Percentiles rank a stretch among this genome's conserved stretches.
phyloP scores from a whole-genome alignment of 768 basidiomycete species.

The Suillus plorans region DNA sequence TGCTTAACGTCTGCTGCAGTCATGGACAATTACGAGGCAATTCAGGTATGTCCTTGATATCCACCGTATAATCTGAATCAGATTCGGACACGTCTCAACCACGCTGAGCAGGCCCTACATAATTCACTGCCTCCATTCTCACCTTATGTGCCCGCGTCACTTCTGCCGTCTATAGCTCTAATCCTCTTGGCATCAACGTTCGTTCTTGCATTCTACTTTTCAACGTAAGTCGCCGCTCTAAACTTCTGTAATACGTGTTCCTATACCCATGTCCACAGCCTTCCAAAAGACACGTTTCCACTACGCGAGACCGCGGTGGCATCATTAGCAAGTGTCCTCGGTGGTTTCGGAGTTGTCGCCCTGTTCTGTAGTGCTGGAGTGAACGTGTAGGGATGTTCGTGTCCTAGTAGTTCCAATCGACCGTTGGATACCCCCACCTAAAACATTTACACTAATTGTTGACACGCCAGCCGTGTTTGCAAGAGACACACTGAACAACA shows the following conservation, averaged over 20 bases:
- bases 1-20: constrained; percentile 18
- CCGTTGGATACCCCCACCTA: neutral
- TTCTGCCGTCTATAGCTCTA: constrained; percentile 76
- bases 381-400: constrained; percentile 54
- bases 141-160: constrained; percentile 62
- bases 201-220: constrained; percentile 86
- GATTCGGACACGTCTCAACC: constrained; percentile 6
- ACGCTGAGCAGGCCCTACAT: constrained; percentile 54
- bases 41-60: constrained; percentile 45
- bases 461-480: constrained; percentile 80
- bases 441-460: constrained; percentile 52
- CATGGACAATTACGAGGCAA: constrained; percentile 57
- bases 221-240: constrained; percentile 55
- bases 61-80: neutral
- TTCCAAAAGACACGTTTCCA: constrained; percentile 71
- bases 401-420: neutral
- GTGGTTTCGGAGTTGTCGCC: constrained; percentile 86
- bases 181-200: constrained; percentile 75
- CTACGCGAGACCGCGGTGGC: constrained; percentile 71
- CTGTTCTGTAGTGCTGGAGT: constrained; percentile 87
- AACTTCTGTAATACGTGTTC: constrained; percentile 2
- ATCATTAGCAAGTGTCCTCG: constrained; percentile 70
- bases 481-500: constrained; percentile 59
- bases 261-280: constrained; percentile 42
- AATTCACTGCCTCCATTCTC: constrained; percentile 65